A percentile compares a stretch with the other conserved stretches of the same genome.
Conservation (phyloP, 805 yeast genomes). For the Suhomyces vadensis region DNA sequence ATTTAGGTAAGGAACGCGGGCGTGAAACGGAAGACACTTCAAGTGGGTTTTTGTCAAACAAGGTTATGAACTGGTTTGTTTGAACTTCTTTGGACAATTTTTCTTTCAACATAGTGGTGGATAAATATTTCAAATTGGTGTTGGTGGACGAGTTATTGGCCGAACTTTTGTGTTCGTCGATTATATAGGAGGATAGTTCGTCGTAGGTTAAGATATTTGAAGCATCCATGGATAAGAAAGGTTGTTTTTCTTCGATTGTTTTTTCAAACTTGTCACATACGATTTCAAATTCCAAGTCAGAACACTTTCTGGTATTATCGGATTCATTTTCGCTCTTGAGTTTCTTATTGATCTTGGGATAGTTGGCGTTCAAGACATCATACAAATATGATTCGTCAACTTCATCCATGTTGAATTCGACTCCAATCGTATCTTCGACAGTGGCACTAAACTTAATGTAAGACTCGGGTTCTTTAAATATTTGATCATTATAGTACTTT, state of each 20-base stretch:
- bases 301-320: slow-evolving; percentile 36
- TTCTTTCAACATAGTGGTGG: slow-evolving; percentile 59
- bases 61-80: slow-evolving; percentile 57
- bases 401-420: slow-evolving; percentile 88
- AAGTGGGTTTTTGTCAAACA: slow-evolving; percentile 51
- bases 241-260: slow-evolving; percentile 78
- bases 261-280: slow-evolving; percentile 73
- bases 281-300: slow-evolving; percentile 85
- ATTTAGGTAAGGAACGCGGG: slow-evolving; percentile 45
- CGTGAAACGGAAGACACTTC: slow-evolving; percentile 15
- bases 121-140: slow-evolving; percentile 37
- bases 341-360: slow-evolving; percentile 24
- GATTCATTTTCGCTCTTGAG: slow-evolving; percentile 14
- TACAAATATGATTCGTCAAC: slow-evolving; percentile 69
- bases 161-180: slow-evolving; percentile 33
- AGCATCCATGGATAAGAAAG: slow-evolving; percentile 85
- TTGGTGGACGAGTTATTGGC: slow-evolving; percentile 31
- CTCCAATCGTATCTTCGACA: slow-evolving; percentile 91
- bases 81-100: slow-evolving; percentile 56
- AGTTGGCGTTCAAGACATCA: slow-evolving; percentile 37
- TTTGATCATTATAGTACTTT: slow-evolving; percentile 62
- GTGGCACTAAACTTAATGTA: slow-evolving; percentile 91
- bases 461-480: slow-evolving; percentile 69
- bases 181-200: slow-evolving; percentile 59
- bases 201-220: slow-evolving; percentile 66